Conservation (phyloP, 345 rosid species). For the Durio zibethinus region DNA sequence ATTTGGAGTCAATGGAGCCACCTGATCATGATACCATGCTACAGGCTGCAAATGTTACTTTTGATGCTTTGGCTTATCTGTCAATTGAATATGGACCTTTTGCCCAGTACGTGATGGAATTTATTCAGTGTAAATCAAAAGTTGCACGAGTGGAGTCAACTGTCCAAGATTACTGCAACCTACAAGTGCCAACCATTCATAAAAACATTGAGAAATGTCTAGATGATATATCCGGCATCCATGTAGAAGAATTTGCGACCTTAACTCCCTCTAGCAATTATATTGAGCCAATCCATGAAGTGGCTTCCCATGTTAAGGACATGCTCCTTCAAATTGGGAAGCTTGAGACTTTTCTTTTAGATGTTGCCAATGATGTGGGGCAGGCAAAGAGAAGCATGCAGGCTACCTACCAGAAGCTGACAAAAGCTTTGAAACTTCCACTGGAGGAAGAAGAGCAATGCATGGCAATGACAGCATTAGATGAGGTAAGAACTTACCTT, state of each 20-base stretch:
- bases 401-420: neutral
- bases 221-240: neutral
- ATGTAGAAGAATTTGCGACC: neutral
- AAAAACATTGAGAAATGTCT: neutral
- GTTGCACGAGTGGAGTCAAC: neutral
- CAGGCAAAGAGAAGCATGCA: neutral
- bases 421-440: neutral
- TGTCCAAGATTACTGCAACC: neutral
- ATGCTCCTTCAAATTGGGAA: neutral
- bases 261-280: neutral
- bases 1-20: neutral
- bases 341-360: neutral
- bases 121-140: neutral
- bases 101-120: neutral
- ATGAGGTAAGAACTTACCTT: neutral
- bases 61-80: neutral
- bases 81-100: neutral
- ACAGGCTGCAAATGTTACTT: neutral
- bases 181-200: neutral
- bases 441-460: neutral
- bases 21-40: neutral
- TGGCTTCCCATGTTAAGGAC: neutral
- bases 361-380: constrained; percentile 1
- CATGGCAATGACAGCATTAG: neutral
- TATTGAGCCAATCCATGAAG: neutral